Evolutionary conservation across 345 rosid species (phyloP), one percentile per base, ranked within the genome.

Genomic region (Balakata baccata): DNA sequence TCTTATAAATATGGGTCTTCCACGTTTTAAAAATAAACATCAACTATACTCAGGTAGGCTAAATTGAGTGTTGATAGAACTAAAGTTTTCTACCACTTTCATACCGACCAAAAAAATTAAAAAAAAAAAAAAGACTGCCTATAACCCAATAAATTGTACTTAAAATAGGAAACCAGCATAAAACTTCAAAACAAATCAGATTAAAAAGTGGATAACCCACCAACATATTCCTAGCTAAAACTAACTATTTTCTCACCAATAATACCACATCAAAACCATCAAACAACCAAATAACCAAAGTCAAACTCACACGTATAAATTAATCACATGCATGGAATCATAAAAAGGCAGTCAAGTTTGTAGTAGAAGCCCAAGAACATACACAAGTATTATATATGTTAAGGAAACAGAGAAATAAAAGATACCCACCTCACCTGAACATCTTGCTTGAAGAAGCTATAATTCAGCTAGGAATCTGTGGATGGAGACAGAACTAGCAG

Each of bases 231-330:
- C 67, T 37, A 29, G 2, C 34, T 38, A 13, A 58, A 47, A 50
- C 64, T 18, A 68, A 51, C 72, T 50, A 39, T 54, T 38, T 47
- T 54, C 46, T 72, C 46, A 22, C 78, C 45, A 73, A 71, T 20
- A 34, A 56, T 12, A 70, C 11, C 64, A 39, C 53, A 34, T 71
- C 25, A 70, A 29, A 70, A 51, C 13, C 62, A 56, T 74, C 59
- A 56, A 53, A 65, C 43, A 73, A 54, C 63, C 58, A 63, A 58
- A 51, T 8, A 49, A 70, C 17, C 66, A 18, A 77, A 83, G 75
- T 79, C 75, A 82, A 76, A 76, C 69, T 74, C 76, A 75, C 47
- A n/a, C 41, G 75, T 34, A 76, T 23, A n/a, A n/a, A n/a, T n/a
- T n/a, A 60, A 11, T 45, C 5, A 47, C 23, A 69, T 66, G 18